Evolutionary conservation across 805 yeast species (phyloP).

Genomic region (Groenewaldozyma tartarivorans): DNA sequence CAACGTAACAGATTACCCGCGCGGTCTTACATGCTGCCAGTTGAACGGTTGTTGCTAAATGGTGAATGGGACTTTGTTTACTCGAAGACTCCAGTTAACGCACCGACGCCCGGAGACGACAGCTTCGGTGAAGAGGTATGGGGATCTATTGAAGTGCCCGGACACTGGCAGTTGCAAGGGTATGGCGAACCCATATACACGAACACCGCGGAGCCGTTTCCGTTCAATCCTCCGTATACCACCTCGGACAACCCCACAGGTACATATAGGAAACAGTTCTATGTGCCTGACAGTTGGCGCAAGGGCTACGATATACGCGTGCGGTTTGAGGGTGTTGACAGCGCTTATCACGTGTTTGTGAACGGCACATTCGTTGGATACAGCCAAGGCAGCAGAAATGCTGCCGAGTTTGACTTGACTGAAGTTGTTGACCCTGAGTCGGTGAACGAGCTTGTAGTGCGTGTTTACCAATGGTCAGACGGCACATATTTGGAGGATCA

Average conservation of each 20-base stretch:
- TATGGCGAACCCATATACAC: conserved; percentile 29
- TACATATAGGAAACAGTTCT: conserved; percentile 22
- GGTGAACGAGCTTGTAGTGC: conserved; percentile 18
- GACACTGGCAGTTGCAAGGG: conserved; percentile 30
- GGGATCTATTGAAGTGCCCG: conserved; percentile 24
- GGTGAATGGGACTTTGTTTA: conserved; percentile 22
- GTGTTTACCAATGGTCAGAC: conserved; percentile 29
- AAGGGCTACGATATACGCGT: conserved; percentile 17
- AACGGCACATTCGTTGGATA: conserved; percentile 27
- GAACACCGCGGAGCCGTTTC: conserved; percentile 26
- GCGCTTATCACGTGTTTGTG: conserved; percentile 26
- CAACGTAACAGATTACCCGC: conserved; percentile 12
- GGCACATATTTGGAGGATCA: conserved; percentile 31
- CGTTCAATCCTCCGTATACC: conserved; percentile 27
- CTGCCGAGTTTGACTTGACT: conserved; percentile 27
- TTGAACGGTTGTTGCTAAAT: conserved; percentile 10
- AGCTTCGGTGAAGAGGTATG: conserved; percentile 7
- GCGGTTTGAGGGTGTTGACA: conserved; percentile 31
- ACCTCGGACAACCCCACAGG: conserved; percentile 29
- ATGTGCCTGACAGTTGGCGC: conserved; percentile 15
- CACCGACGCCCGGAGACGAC: conserved; percentile 3
- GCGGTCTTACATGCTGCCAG: conserved; percentile 12
- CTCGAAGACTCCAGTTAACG: conserved; percentile 4
- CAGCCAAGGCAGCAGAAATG: conserved; percentile 27
- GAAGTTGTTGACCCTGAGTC: conserved; percentile 5